Conservation (phyloP, 768 basidiomycete species). For the Amanita brunnescens region DNA sequence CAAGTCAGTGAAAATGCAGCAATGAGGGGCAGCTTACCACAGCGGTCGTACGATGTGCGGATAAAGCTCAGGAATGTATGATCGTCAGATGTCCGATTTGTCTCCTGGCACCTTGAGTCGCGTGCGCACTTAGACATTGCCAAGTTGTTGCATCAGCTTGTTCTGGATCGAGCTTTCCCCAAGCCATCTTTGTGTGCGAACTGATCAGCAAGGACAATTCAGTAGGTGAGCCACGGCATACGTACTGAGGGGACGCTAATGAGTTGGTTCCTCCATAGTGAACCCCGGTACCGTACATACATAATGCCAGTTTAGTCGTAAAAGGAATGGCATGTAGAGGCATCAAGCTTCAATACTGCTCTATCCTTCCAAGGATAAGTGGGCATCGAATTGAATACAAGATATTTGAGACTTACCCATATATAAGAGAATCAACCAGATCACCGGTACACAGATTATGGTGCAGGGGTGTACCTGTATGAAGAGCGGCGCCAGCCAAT, state of each 20-base stretch:
- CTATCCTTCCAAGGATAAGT: conserved; percentile 43
- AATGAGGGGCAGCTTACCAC: conserved; percentile 29
- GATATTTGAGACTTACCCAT: conserved; percentile 50
- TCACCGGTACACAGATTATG: conserved; percentile 66
- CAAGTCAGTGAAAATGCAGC: neutral
- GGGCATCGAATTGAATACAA: neutral
- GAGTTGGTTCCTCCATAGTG: conserved; percentile 59
- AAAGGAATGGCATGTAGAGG: conserved; percentile 90
- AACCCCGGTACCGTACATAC: conserved; percentile 64
- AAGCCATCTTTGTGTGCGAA: conserved; percentile 66
- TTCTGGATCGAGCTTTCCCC: conserved; percentile 93
- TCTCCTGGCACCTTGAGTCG: conserved; percentile 89
- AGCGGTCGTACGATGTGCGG: conserved; percentile 76
- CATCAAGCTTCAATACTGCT: conserved; percentile 95
- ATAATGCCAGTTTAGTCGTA: conserved; percentile 79
- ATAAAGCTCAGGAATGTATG: conserved; percentile 85
- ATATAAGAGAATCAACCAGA: conserved; percentile 87
- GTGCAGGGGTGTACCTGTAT: conserved; percentile 56
- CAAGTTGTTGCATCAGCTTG: conserved; percentile 72
- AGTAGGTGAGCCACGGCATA: conserved; percentile 11
- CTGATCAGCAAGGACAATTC: neutral
- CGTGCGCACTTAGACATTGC: conserved; percentile 93
- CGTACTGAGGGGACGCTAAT: conserved; percentile 80
- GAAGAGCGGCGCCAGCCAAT: conserved; percentile 88
- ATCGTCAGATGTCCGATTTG: conserved; percentile 81